Evolutionary conservation across 2,329 filamentous ascomycete species (phyloP).

Genomic region (Endothia cerciana): DNA sequence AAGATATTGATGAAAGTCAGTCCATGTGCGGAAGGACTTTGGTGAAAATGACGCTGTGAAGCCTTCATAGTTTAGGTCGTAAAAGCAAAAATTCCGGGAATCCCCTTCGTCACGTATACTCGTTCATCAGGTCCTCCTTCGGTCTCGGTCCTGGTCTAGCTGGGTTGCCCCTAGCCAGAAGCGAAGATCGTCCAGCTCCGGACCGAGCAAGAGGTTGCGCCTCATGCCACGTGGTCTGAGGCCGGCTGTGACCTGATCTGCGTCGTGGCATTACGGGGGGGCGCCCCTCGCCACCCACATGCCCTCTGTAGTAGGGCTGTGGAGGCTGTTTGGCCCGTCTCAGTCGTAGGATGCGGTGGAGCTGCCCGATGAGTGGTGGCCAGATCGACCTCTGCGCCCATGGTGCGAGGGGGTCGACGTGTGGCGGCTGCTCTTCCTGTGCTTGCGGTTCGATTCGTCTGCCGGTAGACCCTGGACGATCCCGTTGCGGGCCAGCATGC

Average conservation of each 20-base stretch:
- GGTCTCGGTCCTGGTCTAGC: background rate
- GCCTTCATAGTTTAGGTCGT: constrained; percentile 40
- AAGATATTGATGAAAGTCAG: background rate
- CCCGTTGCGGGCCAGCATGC: constrained; percentile 76
- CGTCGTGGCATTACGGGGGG: background rate
- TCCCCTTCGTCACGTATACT: constrained; percentile 8
- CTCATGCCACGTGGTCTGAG: constrained; percentile 16
- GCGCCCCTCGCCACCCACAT: background rate
- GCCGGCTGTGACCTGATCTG: background rate
- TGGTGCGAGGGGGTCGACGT: constrained; percentile 47
- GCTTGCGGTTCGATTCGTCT: constrained; percentile 53
- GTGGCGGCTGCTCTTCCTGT: constrained; percentile 56
- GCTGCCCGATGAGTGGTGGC: constrained; percentile 65
- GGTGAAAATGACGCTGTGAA: constrained; percentile 42
- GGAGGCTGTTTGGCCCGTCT: constrained; percentile 27
- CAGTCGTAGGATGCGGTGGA: constrained; percentile 64
- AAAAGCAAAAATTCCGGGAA: background rate
- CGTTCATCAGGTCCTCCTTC: background rate
- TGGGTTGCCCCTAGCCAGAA: background rate
- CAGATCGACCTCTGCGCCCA: constrained; percentile 53
- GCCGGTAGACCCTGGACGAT: constrained; percentile 69
- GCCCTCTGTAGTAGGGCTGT: constrained; percentile 17
- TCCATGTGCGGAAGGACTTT: constrained; percentile 18
- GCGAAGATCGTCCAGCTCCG: background rate
- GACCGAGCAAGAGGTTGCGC: background rate